Evolutionary conservation across 768 basidiomycete genomes (phyloP), one percentile per base, ranked within the genome.

Genomic region (Tulasnella sp.): DNA sequence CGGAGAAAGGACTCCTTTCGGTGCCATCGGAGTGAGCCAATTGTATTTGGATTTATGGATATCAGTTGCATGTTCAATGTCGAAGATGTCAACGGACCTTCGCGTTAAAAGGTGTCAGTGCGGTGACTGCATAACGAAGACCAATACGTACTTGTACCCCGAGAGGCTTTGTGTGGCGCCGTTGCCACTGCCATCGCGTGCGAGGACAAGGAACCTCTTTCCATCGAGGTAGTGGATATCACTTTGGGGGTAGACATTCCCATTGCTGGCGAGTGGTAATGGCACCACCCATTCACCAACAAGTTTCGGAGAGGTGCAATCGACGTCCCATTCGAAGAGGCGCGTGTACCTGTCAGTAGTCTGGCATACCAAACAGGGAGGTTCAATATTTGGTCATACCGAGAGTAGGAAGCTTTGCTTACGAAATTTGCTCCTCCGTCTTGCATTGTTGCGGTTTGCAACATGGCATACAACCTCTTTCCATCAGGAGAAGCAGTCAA

Each of bases 401-500:
- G n/a, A n/a, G n/a, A n/a, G n/a, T n/a, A n/a, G n/a, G n/a, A n/a
- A n/a, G n/a, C n/a, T n/a, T n/a, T 40, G n/a, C 34, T n/a, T 11
- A 52, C 50, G 19, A n/a, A 12, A 12, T 52, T 36, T 12, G 50
- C 35, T 15, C 50, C 78, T n/a, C 81, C 79, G 61, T 83, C 82
- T 61, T 84, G 82, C 3, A 80, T 74, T 0, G 77, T 73, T 0
- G 80, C 82, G 4, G 76, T 73, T 62, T 85, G 83, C 1, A 84
- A 71, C 62, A 83, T 73, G 0, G 75, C 80, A 63, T 80, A 84
- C 1, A 84, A 71, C 2, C 70, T 75, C 3, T 68, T 67, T 1
- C 76, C 77, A 5, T 69, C 62, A 0, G 74, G 62, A 57, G 77
- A 76, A 2, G 76, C 54, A 0, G 82, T 81, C 11, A 84, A 69